Evolutionary conservation across 768 basidiomycete species (phyloP).

Genomic region (Rhizopogon vulgaris): DNA sequence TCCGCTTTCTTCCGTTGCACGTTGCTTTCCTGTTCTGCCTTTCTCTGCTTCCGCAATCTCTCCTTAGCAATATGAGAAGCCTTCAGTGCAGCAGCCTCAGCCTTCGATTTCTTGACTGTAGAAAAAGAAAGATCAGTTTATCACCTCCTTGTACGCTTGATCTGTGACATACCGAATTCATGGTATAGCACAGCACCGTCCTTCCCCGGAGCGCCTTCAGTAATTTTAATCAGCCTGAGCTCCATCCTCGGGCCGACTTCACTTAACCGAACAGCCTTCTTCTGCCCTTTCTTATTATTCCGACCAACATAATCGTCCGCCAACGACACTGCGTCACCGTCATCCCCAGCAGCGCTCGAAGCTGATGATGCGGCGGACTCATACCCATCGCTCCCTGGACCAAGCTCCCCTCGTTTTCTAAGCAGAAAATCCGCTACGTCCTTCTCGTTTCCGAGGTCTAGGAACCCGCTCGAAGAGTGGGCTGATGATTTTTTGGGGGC

Average conservation of each 20-base stretch:
- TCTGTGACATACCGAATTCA: constrained; percentile 67
- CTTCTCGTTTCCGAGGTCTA: constrained; percentile 84
- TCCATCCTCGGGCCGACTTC: constrained; percentile 97
- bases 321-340: constrained; percentile 71
- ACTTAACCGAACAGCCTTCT: constrained; percentile 85
- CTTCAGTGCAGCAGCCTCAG: constrained; percentile 60
- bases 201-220: constrained; percentile 89
- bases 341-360: constrained; percentile 80
- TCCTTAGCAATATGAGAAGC: constrained; percentile 74
- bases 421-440: constrained; percentile 96
- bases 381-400: constrained; percentile 55
- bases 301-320: constrained; percentile 93
- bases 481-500: constrained; percentile 24
- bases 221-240: constrained; percentile 85
- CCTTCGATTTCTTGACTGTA: constrained; percentile 85
- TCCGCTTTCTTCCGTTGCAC: constrained; percentile 73
- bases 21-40: constrained; percentile 89
- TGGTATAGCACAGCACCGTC: constrained; percentile 94
- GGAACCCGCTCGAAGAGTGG: constrained; percentile 32
- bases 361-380: constrained; percentile 78
- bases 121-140: constrained; percentile 1
- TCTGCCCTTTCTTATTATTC: constrained; percentile 88
- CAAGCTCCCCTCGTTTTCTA: constrained; percentile 55
- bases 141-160: not conserved
- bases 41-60: constrained; percentile 66